Conservation (phyloP, 1,139 yeast genomes). For the Hansenula lynferdii region DNA sequence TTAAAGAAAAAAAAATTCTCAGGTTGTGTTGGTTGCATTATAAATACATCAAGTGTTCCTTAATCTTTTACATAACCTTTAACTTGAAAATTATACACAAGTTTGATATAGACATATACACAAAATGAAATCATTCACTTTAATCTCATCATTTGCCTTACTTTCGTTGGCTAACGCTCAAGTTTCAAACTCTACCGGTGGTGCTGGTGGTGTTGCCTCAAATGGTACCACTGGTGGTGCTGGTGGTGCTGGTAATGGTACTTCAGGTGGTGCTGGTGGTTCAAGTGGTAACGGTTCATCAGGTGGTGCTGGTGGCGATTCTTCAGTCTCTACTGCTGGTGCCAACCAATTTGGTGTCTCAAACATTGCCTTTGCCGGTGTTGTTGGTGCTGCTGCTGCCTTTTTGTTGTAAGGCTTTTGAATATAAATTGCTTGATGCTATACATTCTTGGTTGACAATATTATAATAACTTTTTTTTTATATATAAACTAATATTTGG, state of each 20-base stretch:
- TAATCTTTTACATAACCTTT: not conserved
- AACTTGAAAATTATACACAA: not conserved
- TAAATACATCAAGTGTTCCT: not conserved
- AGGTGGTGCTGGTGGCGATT: not conserved
- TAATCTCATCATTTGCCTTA: conserved; percentile 1
- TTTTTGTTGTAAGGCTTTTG: conserved; percentile 10
- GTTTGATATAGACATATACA: too few relatives aligned
- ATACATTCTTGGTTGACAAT: too few relatives aligned
- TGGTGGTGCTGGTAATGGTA: conserved; percentile 1
- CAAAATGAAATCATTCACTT: conserved; percentile 3
- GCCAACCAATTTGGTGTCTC: conserved; percentile 9
- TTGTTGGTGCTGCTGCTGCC: conserved; percentile 19
- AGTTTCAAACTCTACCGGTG: conserved; percentile 2
- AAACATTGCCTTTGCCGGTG: conserved; percentile 9
- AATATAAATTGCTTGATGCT: too few relatives aligned
- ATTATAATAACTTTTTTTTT: too few relatives aligned
- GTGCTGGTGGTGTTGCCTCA: conserved; percentile 1
- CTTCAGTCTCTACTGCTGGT: conserved; percentile 14
- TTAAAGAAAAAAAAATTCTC: too few relatives aligned
- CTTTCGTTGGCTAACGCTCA: not conserved
- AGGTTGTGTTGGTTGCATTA: too few relatives aligned
- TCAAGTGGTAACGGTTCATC: too few relatives aligned
- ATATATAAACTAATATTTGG: too few relatives aligned
- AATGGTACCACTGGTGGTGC: conserved; percentile 1
- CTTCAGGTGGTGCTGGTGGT: conserved; percentile 1